These are phyloP conservation scores for Eucalyptus microcorys DNA, from an alignment of 345 rosid genomes.

Conservation along the genomic window DNA sequence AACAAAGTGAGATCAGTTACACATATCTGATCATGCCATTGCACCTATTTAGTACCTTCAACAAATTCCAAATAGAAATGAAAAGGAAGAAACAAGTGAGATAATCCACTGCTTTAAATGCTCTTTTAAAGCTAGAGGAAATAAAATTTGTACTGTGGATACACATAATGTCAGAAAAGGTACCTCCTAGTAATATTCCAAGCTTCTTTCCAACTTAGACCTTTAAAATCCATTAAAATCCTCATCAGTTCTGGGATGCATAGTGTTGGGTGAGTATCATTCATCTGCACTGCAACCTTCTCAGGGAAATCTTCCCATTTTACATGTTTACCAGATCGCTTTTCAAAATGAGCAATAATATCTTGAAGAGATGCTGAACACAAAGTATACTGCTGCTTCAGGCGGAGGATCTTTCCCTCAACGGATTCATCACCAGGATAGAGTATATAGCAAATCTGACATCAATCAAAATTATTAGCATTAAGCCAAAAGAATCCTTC, in stretches of 20 bases:
- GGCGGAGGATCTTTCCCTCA: conserved; percentile 35
- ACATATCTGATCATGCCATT: neutral
- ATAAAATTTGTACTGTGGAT: neutral
- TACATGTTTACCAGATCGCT: conserved; percentile 12
- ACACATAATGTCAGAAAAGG: neutral
- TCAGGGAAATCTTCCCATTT: conserved; percentile 32
- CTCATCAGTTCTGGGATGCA: conserved; percentile 41
- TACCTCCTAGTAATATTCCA: conserved; percentile 37
- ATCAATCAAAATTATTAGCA: neutral
- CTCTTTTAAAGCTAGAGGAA: neutral
- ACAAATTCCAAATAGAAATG: neutral
- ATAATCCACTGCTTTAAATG: neutral
- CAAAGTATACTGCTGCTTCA: conserved; percentile 44
- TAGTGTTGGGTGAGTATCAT: conserved; percentile 49
- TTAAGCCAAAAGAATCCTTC: neutral
- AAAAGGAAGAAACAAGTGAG: neutral
- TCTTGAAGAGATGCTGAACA: conserved; percentile 44
- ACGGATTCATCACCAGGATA: conserved; percentile 39
- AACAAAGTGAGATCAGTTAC: neutral
- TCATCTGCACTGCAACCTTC: conserved; percentile 44
- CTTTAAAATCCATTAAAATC: conserved; percentile 30
- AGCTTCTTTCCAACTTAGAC: conserved; percentile 39
- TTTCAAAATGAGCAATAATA: conserved; percentile 31
- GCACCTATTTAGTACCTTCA: neutral
- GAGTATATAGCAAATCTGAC: conserved; percentile 34